Conservation (phyloP, 495 filamentous ascomycete genomes). For the Aspergillus biplanus region DNA sequence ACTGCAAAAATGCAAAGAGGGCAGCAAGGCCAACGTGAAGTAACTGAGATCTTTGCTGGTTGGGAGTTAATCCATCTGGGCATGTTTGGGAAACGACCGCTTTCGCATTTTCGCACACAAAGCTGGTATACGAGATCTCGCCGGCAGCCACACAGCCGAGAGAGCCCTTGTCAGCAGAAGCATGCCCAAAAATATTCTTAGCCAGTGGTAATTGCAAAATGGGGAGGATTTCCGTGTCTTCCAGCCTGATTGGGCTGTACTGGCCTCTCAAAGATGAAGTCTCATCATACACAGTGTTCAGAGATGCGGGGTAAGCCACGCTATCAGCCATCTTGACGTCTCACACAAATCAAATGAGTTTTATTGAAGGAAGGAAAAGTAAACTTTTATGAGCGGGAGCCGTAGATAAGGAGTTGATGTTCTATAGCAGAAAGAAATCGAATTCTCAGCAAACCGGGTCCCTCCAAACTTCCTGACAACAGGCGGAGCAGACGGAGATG, state of each 20-base stretch:
- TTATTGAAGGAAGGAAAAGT: neutral
- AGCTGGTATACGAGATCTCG: constrained; percentile 43
- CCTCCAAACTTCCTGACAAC: too few relatives aligned
- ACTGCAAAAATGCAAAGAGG: constrained; percentile 83
- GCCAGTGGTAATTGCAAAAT: constrained; percentile 45
- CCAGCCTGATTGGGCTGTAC: constrained; percentile 43
- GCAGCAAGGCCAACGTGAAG: constrained; percentile 69
- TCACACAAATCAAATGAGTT: neutral
- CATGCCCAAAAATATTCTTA: constrained; percentile 40
- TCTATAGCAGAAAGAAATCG: neutral
- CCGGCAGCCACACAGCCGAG: constrained; percentile 32
- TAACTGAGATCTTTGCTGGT: constrained; percentile 46
- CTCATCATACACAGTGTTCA: constrained; percentile 41
- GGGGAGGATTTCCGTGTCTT: constrained; percentile 39
- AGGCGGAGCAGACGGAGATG: neutral
- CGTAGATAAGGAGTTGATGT: neutral
- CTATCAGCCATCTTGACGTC: constrained; percentile 35
- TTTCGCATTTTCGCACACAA: constrained; percentile 38
- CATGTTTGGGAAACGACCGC: constrained; percentile 27
- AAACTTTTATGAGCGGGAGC: neutral
- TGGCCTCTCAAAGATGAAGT: constrained; percentile 31
- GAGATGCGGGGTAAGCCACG: constrained; percentile 30
- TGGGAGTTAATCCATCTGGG: constrained; percentile 30
- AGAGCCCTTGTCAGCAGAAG: constrained; percentile 26
- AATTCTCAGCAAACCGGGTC: neutral